Conservation (phyloP, 1,284 basidiomycete species). For the Cronartium quercuum region DNA sequence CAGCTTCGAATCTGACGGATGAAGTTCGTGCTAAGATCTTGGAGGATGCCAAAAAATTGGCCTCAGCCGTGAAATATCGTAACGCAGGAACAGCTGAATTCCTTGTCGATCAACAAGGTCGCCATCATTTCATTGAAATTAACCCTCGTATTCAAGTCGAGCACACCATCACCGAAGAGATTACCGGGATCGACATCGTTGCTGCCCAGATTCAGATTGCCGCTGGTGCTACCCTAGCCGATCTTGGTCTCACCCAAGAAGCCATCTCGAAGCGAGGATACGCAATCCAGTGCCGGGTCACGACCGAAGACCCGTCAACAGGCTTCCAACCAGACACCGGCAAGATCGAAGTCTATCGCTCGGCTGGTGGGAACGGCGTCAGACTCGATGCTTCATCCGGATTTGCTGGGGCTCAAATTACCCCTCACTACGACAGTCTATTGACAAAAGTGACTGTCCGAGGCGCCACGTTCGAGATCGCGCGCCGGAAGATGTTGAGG, state of each 20-base stretch:
- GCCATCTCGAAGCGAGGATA: conserved; percentile 93
- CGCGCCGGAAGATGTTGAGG: conserved; percentile 96
- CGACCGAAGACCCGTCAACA: conserved; percentile 88
- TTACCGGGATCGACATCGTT: conserved; percentile 97
- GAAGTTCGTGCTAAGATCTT: conserved; percentile 82
- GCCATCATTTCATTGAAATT: conserved; percentile 97
- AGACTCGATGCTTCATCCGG: conserved; percentile 95
- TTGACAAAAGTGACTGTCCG: conserved; percentile 94
- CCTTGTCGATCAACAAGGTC: conserved; percentile 87
- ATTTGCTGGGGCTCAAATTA: conserved; percentile 98
- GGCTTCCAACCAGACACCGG: conserved; percentile 98
- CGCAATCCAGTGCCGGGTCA: conserved; percentile 97
- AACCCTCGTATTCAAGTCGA: conserved; percentile 98
- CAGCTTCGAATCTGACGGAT: conserved; percentile 86
- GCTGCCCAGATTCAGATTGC: conserved; percentile 98
- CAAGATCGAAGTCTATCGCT: conserved; percentile 98
- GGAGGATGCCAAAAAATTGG: conserved; percentile 86
- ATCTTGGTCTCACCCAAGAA: conserved; percentile 94
- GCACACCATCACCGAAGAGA: conserved; percentile 86
- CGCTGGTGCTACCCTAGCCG: conserved; percentile 87
- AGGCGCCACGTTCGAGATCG: conserved; percentile 97
- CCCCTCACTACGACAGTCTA: conserved; percentile 98
- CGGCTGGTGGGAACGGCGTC: conserved; percentile 97
- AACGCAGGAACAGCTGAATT: conserved; percentile 83
- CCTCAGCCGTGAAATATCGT: conserved; percentile 82